Percentiles rank a stretch among this genome's conserved stretches.
These are phyloP conservation scores for Mycena haematopus DNA, from an alignment of 768 basidiomycete genomes.

Conservation along the genomic window DNA sequence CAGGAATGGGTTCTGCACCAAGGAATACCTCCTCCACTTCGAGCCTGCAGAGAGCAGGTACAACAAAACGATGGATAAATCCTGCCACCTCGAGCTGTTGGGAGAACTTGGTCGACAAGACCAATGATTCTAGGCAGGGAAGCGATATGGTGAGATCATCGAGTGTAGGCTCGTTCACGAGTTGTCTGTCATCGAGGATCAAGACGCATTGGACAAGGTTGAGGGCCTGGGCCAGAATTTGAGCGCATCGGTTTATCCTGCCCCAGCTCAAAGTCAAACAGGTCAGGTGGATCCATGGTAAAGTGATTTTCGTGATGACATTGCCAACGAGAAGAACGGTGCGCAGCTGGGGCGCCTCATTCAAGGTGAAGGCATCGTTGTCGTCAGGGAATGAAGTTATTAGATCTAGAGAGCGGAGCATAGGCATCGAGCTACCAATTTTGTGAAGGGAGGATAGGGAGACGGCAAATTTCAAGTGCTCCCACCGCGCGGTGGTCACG, in stretches of 20 bases:
- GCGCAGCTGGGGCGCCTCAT: neutral
- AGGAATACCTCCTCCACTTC: neutral
- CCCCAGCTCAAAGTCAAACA: neutral
- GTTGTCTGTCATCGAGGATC: neutral
- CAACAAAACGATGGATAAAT: neutral
- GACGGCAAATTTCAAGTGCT: neutral
- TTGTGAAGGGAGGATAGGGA: neutral
- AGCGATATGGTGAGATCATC: neutral
- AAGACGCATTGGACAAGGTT: neutral
- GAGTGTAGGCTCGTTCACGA: no score
- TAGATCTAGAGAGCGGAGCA: neutral
- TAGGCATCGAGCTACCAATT: neutral
- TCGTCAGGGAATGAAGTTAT: no score
- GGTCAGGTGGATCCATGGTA: neutral
- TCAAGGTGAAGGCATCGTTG: neutral
- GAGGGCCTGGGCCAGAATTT: neutral
- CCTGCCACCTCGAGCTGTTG: neutral
- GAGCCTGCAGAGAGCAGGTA: neutral
- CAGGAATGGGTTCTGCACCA: neutral
- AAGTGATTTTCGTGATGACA: neutral
- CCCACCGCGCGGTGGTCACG: neutral
- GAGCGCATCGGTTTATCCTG: neutral
- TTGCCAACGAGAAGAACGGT: neutral
- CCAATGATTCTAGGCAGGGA: neutral
- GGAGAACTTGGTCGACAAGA: no score